Evolutionary conservation across 768 basidiomycete species (phyloP).

Genomic region (Kwoniella europaea): DNA sequence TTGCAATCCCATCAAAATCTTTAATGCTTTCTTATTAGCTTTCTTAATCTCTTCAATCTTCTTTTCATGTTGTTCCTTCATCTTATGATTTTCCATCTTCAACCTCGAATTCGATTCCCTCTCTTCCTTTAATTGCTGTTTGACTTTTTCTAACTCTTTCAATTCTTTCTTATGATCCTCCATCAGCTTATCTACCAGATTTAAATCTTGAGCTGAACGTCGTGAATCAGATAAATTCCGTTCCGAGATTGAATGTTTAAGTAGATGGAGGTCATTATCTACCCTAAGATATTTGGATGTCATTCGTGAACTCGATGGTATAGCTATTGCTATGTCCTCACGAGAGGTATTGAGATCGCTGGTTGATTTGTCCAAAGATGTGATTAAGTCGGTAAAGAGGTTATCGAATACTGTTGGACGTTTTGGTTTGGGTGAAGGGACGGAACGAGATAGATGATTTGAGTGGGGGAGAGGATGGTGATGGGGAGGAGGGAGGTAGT

Average conservation of each 20-base stretch:
- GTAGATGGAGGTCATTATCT: background rate
- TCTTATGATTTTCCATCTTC: background rate
- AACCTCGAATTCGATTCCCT: background rate
- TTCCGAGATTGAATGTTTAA: background rate
- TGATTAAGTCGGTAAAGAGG: background rate
- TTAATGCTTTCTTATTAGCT: background rate
- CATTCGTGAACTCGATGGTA: background rate
- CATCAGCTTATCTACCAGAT: background rate
- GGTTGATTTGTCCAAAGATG: background rate
- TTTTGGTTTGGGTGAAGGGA: background rate
- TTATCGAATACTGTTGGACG: background rate
- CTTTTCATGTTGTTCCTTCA: background rate
- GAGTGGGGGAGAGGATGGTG: background rate
- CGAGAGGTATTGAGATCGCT: background rate
- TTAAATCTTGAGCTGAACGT: background rate
- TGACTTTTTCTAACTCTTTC: background rate
- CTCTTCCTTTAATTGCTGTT: background rate
- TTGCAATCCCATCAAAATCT: background rate
- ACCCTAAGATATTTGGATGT: background rate
- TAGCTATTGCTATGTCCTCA: background rate
- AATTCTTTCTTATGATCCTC: background rate
- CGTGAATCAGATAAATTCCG: background rate
- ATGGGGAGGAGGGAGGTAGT: conserved; percentile 8
- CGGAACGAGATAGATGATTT: background rate
- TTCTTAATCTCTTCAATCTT: background rate